Evolutionary conservation across 768 basidiomycete species (phyloP), one percentile per base, ranked within the genome.

Genomic region (Suillus subalutaceus): DNA sequence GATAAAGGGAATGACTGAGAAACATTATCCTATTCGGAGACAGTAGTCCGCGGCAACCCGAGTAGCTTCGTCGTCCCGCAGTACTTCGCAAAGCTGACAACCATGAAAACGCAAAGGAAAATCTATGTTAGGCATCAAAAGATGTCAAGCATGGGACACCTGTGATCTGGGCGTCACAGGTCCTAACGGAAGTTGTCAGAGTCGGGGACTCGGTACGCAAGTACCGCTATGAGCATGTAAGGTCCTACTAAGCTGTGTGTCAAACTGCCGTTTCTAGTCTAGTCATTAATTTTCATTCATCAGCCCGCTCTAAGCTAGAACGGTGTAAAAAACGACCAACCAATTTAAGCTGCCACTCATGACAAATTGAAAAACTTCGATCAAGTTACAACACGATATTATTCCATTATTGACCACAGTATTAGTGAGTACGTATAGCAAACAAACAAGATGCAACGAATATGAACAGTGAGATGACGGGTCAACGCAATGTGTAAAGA

Each of bases 341-440:
- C 50, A 26, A 53, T 53, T 30, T 10, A 30, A 53, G 30, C 30
- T 30, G 8, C 8, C 9, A 18, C 16, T 18, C 15, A 9, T 53
- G 52, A 18, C 30, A 18, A 53, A 10, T 9, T 30, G 6, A n/a
- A 35, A 57, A 13, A 6, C 13, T 23, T 26, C 8, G 23, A 40
- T 30, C 26, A 6, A 43, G 26, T 26, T 60, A 60, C 41, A 60
- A 60, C 59, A 43, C 30, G 8, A 43, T 30, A 60, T 41, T 41
- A 66, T 55, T 64, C 62, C 65, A 64, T 67, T 59, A 73, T 69
- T 67, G 75, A 67, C 48, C 63, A 72, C 66, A 65, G 23, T 72
- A 76, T 71, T 75, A 68, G 69, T 70, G 69, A 67, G 65, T 66
- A 68, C 62, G 63, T 77, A 77, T 73, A 63, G 44, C 65, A 57